Base-by-base conservation (phyloP, 352 stramenopile genomes). In the Pythium insidiosum region DNA sequence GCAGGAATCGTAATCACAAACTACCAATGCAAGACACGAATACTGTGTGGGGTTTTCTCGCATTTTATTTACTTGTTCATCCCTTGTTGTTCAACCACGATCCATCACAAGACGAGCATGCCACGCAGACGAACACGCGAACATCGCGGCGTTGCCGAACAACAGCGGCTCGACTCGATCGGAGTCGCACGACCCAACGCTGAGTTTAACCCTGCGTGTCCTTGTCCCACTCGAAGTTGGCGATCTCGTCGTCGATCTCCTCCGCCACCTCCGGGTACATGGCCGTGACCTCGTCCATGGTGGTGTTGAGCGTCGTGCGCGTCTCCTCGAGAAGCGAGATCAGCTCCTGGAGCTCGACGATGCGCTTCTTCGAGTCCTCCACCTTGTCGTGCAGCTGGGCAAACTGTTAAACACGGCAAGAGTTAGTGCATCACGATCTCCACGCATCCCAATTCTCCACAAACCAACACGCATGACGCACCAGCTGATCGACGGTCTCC, bases 201-300 rank as follows among this genome's bases (percentile, higher is more conserved):
- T n/a, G n/a, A n/a, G 22, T 37, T 84, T 87, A 87, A 50, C 62
- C 66, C 62, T 88, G 73, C 50, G 67, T 76, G 70, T 94, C 81
- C 73, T 94, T 94, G 58, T 89, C 77, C 78, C 80, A 94, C 61
- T 94, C 80, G 59, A 84, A 78, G 59, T 84, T 84, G 58, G 76
- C 75, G 59, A 93, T 94, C 61, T 94, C 83, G 43, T 90, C 73
- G 47, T 93, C 74, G 53, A 92, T 92, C 63, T 92, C 83, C 24
- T 90, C 76, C 48, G 62, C 60, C 29, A 93, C 70, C 48, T 91
- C 78, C 35, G 83, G 83, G 68, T 93, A 88, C 74, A 88, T 86
- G 58, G 77, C 78, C 44, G 75, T 68, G 29, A 93, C 58, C 53
- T 94, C 80, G 38, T 91, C 78, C 61, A 94, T 79, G 44, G 78